Base-by-base conservation (phyloP, 345 rosid genomes). In the Pugionium cornutum region DNA sequence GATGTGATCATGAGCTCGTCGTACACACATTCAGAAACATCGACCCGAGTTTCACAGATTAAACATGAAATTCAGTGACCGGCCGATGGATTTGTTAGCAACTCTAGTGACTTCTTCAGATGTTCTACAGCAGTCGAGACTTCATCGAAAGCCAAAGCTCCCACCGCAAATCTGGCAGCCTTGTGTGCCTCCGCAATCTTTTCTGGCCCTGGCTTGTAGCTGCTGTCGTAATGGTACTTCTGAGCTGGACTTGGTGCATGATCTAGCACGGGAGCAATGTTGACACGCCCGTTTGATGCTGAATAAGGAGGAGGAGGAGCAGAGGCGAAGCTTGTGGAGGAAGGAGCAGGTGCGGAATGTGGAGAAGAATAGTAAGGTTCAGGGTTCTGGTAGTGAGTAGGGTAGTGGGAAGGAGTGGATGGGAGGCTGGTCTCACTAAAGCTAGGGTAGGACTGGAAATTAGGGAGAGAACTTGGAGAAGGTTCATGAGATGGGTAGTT, bases 121-220 rank as follows among this genome's bases (percentile, higher is more conserved):
- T 66, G 74, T 56, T 90, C 99, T 26, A 92, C 94, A 6, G 97
- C 99, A 62, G 88, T 70, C 4, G 90, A 79, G 58, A 94, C 84
- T 33, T 94, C 99, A 74, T 94, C 99, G 37, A 94, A 94, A 48
- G 97, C 99, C 75, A 94, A 75, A 48, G 99, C 96, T 57, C 96
- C 95, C 60, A 94, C 99, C 0, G 99, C 99, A 69, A 94, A 90
- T 78, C 95, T 83, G 1, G 99, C 99, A 69, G 99, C 96, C 75
- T 94, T 94, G 72, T 83, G 99, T 52, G 99, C 99, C 75, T 88
- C 97, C 0, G 86, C 83, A 4, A 94, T 79, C 80, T 88, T 90
- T 76, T 86, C 97, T 4, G 97, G 87, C 29, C 88, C 75, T n/a
- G 97, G 99, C 76, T 78, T 84, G 82, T 88, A 88, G 73, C 81